phyloP scores from a whole-genome alignment of 495 filamentous ascomycete genomes.

The Aspergillus hancockii region DNA sequence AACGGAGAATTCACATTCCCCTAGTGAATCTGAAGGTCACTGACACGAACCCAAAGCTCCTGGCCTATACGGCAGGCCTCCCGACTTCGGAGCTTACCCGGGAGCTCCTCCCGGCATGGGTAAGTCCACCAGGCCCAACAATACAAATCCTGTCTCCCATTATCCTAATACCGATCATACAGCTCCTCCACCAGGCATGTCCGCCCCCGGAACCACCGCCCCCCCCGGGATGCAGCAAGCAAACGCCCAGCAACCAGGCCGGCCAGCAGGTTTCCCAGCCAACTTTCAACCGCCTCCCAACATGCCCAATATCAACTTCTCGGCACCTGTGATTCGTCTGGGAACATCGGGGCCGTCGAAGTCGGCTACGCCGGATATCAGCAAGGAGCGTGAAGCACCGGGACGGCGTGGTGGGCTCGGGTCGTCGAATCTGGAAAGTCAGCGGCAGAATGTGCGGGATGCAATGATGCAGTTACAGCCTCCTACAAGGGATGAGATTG shows the following conservation, averaged over 20 bases:
- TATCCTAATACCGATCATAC: conserved; percentile 18
- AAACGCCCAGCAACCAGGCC: conserved; percentile 64
- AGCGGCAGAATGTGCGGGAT: conserved; percentile 70
- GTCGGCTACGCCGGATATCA: conserved; percentile 54
- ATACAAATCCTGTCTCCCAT: conserved; percentile 2
- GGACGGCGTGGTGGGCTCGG: conserved; percentile 71
- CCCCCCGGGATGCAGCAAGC: conserved; percentile 80
- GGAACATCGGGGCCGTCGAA: conserved; percentile 71
- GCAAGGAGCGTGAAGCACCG: conserved; percentile 50
- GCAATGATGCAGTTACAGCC: conserved; percentile 77
- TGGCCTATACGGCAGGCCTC: conserved; percentile 68
- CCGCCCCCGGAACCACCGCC: conserved; percentile 75
- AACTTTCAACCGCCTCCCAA: conserved; percentile 90
- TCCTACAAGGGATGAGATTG: conserved; percentile 85
- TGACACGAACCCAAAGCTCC: conserved; percentile 36
- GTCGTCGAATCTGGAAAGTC: conserved; percentile 62
- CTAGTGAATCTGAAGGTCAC: not conserved
- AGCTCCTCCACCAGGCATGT: conserved; percentile 63
- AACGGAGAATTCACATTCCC: not conserved
- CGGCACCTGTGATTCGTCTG: conserved; percentile 92
- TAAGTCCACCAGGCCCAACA: conserved; percentile 42
- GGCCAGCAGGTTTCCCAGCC: conserved; percentile 75
- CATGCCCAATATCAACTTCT: conserved; percentile 98
- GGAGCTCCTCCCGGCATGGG: conserved; percentile 86
- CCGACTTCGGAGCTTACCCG: conserved; percentile 71